Evolutionary conservation across 2,329 filamentous ascomycete species (phyloP).

Genomic region (Ceratocystis diversiconidia): DNA sequence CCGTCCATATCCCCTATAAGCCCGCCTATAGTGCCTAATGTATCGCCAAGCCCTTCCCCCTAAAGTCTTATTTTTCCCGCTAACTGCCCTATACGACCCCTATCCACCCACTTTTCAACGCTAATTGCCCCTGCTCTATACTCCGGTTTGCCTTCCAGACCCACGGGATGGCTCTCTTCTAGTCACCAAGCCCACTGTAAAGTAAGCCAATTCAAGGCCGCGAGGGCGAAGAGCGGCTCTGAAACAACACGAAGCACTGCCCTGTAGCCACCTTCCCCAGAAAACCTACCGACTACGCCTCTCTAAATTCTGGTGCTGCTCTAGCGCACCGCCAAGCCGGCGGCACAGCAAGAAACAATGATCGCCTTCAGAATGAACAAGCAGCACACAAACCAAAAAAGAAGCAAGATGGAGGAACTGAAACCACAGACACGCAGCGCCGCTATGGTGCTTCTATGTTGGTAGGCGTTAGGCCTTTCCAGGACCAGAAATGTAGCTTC

Average conservation of each 20-base stretch:
- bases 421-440: not conserved
- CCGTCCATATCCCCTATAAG: not conserved
- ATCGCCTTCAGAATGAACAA: not conserved
- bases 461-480: too few relatives aligned
- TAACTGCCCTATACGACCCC: not conserved
- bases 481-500: too few relatives aligned
- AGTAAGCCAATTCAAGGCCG: not conserved
- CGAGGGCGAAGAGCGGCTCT: not conserved
- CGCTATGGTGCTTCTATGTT: not conserved
- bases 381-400: not conserved
- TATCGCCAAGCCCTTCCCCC: not conserved
- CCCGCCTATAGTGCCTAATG: not conserved
- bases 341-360: not conserved
- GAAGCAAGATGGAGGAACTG: not conserved
- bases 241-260: slow-evolving; percentile 2
- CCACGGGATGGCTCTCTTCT: not conserved
- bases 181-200: not conserved
- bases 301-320: not conserved
- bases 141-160: not conserved
- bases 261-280: not conserved
- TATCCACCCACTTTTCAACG: not conserved
- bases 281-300: not conserved
- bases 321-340: not conserved
- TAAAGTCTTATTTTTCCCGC: not conserved
- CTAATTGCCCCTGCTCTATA: not conserved